phyloP scores from a whole-genome alignment of 345 rosid genomes.

The Melaleuca quinquenervia region DNA sequence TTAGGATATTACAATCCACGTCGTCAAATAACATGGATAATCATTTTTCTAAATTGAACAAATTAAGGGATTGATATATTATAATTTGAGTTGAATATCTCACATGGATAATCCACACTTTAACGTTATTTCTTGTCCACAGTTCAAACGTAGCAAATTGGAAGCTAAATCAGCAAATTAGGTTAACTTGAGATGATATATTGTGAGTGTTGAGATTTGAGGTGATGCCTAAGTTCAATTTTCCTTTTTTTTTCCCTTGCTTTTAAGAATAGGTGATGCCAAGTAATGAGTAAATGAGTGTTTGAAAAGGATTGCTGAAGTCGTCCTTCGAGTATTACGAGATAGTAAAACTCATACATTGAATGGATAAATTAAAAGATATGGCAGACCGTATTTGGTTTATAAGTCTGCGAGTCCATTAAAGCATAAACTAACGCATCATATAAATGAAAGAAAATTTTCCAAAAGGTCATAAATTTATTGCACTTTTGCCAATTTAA shows the following conservation, averaged over 20 bases:
- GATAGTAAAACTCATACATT: neutral
- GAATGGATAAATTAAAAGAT: neutral
- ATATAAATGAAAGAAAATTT: no score
- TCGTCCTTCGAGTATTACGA: neutral
- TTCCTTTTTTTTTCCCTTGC: neutral
- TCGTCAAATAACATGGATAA: neutral
- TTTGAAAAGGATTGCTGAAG: neutral
- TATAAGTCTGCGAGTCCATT: neutral
- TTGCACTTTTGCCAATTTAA: no score
- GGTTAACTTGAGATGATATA: accelerated
- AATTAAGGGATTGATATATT: neutral
- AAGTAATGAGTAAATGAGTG: neutral
- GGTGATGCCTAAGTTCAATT: neutral
- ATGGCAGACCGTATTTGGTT: neutral
- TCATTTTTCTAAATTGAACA: neutral
- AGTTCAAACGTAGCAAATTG: neutral
- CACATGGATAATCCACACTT: no score
- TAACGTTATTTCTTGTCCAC: neutral
- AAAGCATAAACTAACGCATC: neutral
- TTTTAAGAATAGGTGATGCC: neutral
- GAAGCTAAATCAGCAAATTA: neutral
- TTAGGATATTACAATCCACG: neutral
- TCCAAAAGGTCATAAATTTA: no score
- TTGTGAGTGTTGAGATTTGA: neutral
- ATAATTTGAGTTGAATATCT: neutral